Percentiles rank a stretch among this genome's conserved stretches.
phyloP scores from a whole-genome alignment of 805 yeast genomes.

The Starmera pachycereana region DNA sequence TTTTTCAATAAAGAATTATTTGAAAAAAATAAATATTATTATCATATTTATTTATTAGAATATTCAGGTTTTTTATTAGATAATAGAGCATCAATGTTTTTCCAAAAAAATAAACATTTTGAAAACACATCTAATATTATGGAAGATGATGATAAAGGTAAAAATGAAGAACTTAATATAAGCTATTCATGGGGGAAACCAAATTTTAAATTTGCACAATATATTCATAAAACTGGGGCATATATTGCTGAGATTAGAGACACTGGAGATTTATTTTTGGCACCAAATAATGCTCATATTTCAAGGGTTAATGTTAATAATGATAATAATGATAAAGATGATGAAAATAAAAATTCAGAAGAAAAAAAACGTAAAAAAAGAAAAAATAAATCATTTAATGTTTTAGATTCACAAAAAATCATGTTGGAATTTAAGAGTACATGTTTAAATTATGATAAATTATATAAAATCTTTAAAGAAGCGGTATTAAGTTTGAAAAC shows the following conservation, averaged over 20 bases:
- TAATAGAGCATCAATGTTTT: slow-evolving; percentile 59
- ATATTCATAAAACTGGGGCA: slow-evolving; percentile 81
- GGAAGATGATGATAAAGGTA: too few relatives aligned
- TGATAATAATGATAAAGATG: slow-evolving; percentile 16
- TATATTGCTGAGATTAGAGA: slow-evolving; percentile 81
- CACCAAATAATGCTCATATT: slow-evolving; percentile 80
- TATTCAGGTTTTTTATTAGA: slow-evolving; percentile 71
- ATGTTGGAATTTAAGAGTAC: slow-evolving; percentile 58
- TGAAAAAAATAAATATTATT: slow-evolving; percentile 50
- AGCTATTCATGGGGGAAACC: slow-evolving; percentile 90
- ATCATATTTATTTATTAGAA: slow-evolving; percentile 65
- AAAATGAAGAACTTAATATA: slow-evolving; percentile 45
- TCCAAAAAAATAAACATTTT: slow-evolving; percentile 27
- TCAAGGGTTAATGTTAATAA: slow-evolving; percentile 52
- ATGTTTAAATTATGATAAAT: slow-evolving; percentile 40
- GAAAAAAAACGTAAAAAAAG: slow-evolving; percentile 9
- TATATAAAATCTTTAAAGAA: slow-evolving; percentile 45
- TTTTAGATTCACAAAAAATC: slow-evolving; percentile 60
- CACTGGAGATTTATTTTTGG: slow-evolving; percentile 68
- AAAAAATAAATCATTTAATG: slow-evolving; percentile 15
- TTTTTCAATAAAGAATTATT: slow-evolving; percentile 33
- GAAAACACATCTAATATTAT: too few relatives aligned
- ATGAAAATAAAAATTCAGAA: slow-evolving; percentile 11
- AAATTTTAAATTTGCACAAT: slow-evolving; percentile 73
- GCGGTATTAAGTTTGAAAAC: slow-evolving; percentile 35